Conservation (phyloP, 805 yeast genomes). For the Blastobotrys attinorum region DNA sequence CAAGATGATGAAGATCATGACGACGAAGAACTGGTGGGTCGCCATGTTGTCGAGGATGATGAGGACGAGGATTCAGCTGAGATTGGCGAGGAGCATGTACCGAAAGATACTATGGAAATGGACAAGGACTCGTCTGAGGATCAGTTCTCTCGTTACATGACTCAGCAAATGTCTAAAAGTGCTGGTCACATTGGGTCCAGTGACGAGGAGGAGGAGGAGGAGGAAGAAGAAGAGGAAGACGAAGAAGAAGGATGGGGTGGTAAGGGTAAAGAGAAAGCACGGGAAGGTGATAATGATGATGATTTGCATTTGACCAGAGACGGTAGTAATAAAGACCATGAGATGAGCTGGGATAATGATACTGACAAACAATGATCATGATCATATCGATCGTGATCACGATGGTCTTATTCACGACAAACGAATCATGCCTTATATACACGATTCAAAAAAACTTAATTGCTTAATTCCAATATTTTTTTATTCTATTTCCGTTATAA, state of each 20-base stretch:
- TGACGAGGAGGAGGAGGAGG: slow-evolving; percentile 53
- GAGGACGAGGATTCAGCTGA: slow-evolving; percentile 13
- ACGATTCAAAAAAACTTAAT: too few relatives aligned
- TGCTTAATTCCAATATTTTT: too few relatives aligned
- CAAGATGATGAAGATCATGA: slow-evolving; percentile 16
- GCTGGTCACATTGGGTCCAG: slow-evolving; percentile 44
- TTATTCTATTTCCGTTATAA: too few relatives aligned
- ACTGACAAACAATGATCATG: too few relatives aligned
- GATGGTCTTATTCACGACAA: too few relatives aligned
- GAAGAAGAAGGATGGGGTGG: slow-evolving; percentile 1
- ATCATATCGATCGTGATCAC: too few relatives aligned
- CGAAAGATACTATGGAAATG: too few relatives aligned
- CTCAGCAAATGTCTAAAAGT: slow-evolving; percentile 48
- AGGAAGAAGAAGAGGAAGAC: slow-evolving; percentile 24
- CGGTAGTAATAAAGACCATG: slow-evolving; percentile 29
- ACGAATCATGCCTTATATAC: too few relatives aligned
- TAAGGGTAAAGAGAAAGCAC: slow-evolving; percentile 21
- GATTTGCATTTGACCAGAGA: slow-evolving; percentile 30
- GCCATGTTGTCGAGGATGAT: slow-evolving; percentile 22
- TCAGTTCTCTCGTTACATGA: slow-evolving; percentile 65
- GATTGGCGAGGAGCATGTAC: slow-evolving; percentile 5
- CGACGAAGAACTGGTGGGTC: slow-evolving; percentile 24
- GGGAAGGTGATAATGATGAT: slow-evolving; percentile 28
- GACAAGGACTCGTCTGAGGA: slow-evolving; percentile 27
- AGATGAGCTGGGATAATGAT: slow-evolving; percentile 25